Evolutionary conservation across 2,329 filamentous ascomycete species (phyloP), one percentile per base, ranked within the genome.

Genomic region (Apiospora saccharicola): DNA sequence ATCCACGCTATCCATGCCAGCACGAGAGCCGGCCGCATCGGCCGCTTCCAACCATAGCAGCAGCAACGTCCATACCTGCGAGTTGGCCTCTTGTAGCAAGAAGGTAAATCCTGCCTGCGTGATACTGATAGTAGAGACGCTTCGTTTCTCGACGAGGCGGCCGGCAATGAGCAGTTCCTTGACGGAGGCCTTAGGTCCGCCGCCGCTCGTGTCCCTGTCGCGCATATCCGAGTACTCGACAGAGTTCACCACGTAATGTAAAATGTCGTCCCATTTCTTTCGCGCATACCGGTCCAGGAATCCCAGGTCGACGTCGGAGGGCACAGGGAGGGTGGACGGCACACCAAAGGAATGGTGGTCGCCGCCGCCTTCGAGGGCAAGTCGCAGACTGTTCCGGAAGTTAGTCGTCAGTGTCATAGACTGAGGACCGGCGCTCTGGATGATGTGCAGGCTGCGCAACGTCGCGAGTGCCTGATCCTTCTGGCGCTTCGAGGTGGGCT

Each of bases 41-140:
- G 93, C 93, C 74, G 94, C 93, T 76, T 97, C 94, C 69, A 99
- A 91, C 87, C 98, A 99, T 44, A 98, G 91, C 43, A 99, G 92
- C 47, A 99, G 87, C 67, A 99, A 86, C 37, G 95, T 96, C 96
- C 96, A 99, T 47, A 99, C 95, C 82, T 99, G 96, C 0, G 96
- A 95, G 81, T 98, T 98, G 73, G 96, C 92, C 79, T 98, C 96
- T 79, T 98, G 96, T 12, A 99, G 87, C 72, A 99, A 86, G 79
- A 99, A 99, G 0, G 94, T 95, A 80, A 99, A 99, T 10, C 96
- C 96, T 3, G 94, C 91, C 80, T 98, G 92, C 0, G 96, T 99
- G 78, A 99, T 99, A 71, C 90, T 90, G 13, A 94, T 87, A 16
- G 86, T 84, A 22, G 77, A 78, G 67, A 80, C 78, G 64, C 80